Evolutionary conservation across 495 filamentous ascomycete genomes (phyloP), one percentile per base, ranked within the genome.

Genomic region (Pyrenopolyporus hunteri): DNA sequence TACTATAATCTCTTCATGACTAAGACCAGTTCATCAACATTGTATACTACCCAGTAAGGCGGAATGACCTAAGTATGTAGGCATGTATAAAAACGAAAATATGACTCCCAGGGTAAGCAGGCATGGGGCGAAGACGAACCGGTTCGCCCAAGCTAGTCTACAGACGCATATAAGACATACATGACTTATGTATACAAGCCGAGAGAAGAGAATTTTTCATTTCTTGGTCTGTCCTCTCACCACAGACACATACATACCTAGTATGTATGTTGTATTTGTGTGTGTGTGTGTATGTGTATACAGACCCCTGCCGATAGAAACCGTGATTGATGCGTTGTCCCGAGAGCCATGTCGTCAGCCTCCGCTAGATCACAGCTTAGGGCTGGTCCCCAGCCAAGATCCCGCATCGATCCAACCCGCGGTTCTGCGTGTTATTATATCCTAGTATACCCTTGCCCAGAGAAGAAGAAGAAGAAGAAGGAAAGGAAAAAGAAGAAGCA

Each of bases 341-440:
- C 39, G 35, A 26, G 33, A 22, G 19, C 33, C 31, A 64, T 61
- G 63, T 61, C 63, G 63, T 66, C 57, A 66, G 63, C 63, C 63
- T 26, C 53, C 57, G 46, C 57, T 66, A 66, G 63, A 66, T 61
- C 52, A 46, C 29, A 45, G 46, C 53, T 60, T 61, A 66, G 57
- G 63, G 63, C 63, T 60, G 63, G 52, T 7, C 42, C 42, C 39
- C 39, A 47, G 57, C 63, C 57, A 66, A 65, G 62, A 66, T 66
- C 51, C 63, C 56, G 46, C 51, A 11, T 55, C 44, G 44, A 65
- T 55, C 49, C 17, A 43, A 47, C 56, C 62, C 62, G 50, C 45
- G 25, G 17, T 43, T 50, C 45, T 59, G 17, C n/a, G n/a, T n/a
- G n/a, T n/a, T n/a, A n/a, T n/a, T n/a, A n/a, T 50, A 59, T 31